phyloP scores from a whole-genome alignment of 495 filamentous ascomycete species.

The Aspergillus avenaceus region DNA sequence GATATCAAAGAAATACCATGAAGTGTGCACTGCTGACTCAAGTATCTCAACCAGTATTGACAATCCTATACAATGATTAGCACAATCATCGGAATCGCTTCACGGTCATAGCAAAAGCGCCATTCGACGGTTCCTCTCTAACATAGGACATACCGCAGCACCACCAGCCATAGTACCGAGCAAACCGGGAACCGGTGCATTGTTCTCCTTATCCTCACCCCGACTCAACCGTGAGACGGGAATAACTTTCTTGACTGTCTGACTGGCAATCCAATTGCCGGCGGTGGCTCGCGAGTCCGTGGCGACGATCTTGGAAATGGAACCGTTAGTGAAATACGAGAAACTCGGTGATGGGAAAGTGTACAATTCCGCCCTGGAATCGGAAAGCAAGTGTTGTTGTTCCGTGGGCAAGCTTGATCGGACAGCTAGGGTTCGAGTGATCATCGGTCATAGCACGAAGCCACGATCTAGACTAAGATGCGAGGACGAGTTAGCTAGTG shows the following conservation, averaged over 20 bases:
- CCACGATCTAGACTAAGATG: conserved; percentile 73
- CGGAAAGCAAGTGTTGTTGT: conserved; percentile 98
- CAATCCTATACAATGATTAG: conserved; percentile 63
- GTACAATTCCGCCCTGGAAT: conserved; percentile 88
- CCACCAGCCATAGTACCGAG: conserved; percentile 98
- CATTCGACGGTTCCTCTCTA: background rate
- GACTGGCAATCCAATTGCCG: conserved; percentile 97
- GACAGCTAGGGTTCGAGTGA: conserved; percentile 90
- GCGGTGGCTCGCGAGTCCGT: conserved; percentile 96
- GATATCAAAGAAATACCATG: conserved; percentile 48
- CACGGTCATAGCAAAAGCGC: background rate
- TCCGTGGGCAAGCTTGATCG: conserved; percentile 98
- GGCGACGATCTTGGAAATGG: conserved; percentile 75
- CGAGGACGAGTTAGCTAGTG: background rate
- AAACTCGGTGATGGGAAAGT: conserved; percentile 10
- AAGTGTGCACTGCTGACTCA: conserved; percentile 97
- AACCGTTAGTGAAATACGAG: conserved; percentile 3
- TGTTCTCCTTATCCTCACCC: conserved; percentile 49
- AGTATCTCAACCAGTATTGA: conserved; percentile 98
- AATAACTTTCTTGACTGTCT: conserved; percentile 99
- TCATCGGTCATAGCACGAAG: conserved; percentile 97
- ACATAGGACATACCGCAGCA: conserved; percentile 68
- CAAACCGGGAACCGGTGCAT: conserved; percentile 76
- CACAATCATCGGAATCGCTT: conserved; percentile 6
- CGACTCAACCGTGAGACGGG: conserved; percentile 47